A percentile compares a stretch with the other conserved stretches of the same genome.
These are phyloP conservation scores for Backusella sp. DNA, from an alignment of 192 early-diverging fungal species.

Conservation along the genomic window DNA sequence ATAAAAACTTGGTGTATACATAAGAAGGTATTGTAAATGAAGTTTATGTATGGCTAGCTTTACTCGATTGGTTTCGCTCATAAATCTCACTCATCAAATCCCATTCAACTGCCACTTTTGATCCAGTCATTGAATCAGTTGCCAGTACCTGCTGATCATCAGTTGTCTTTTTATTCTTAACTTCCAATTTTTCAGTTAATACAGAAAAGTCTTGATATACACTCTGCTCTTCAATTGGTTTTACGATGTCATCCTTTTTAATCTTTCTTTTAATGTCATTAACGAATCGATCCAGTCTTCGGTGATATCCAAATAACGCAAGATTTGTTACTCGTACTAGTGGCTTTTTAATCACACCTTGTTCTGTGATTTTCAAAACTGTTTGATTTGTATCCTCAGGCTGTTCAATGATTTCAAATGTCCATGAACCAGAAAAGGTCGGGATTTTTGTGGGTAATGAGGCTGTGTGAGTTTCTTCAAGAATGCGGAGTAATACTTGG, in stretches of 20 bases:
- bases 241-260: conserved; percentile 8
- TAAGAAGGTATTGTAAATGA: neutral
- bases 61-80: conserved; percentile 3
- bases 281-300: conserved; percentile 35
- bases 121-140: neutral
- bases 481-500: conserved; percentile 14
- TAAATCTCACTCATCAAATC: conserved; percentile 38
- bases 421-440: conserved; percentile 33
- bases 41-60: neutral
- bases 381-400: conserved; percentile 1
- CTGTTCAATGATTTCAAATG: conserved; percentile 23
- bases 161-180: neutral
- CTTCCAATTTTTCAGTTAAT: neutral
- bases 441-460: conserved; percentile 10
- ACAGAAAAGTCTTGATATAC: conserved; percentile 15
- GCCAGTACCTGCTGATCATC: neutral
- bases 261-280: conserved; percentile 32
- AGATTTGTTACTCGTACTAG: conserved; percentile 27
- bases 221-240: neutral
- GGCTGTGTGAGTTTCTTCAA: conserved; percentile 24
- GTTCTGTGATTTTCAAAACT: conserved; percentile 31
- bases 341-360: conserved; percentile 35
- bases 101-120: conserved; percentile 26
- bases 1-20: neutral
- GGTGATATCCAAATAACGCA: conserved; percentile 31